Evolutionary conservation across 176 grass and related monocot species (phyloP), one percentile per base, ranked within the genome.

Genomic region (Poa pratensis): DNA sequence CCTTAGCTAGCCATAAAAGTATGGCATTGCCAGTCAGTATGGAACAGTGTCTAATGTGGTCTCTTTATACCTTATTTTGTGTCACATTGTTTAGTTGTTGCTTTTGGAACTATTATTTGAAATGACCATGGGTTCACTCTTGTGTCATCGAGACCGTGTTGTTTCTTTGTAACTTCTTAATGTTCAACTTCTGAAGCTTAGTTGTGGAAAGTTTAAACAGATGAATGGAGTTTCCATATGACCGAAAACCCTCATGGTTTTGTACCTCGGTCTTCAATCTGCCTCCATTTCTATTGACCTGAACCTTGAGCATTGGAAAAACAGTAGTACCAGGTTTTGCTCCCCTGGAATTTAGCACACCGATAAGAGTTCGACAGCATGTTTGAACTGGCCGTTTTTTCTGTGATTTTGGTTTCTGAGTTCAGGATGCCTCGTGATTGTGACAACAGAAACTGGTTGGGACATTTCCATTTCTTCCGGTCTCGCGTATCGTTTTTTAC

Each of bases 201-300:
- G 18, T 51, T 63, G 6, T 60, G 1, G 26, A 83, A 82, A 76
- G 5, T 20, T n/a, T 24, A 10, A 76, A 82, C 18, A 60, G 48
- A 72, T 30, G 42, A 35, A 20, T 22, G 30, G 40, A 53, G 53
- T 40, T 83, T 83, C 51, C 19, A 39, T 3, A 82, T 28, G 61
- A 43, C 61, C 11, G 42, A 32, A 62, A 83, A 40, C 19, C 3
- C 83, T 42, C 52, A 61, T 60, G 64, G 32, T 53, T 53, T 18
- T 39, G n/a, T 40, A 83, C 63, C 61, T 27, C 28, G 51, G 40
- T 60, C 78, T 48, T 48, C 70, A n/a, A 54, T 77, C 61, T n/a
- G 52, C 39, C 49, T n/a, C 80, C 86, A 42, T 78, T 14, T 51
- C 59, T 62, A 22, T 78, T 78, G 52, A 88, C 51, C 24, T 26